Conservation (phyloP, 176 grass and related monocot species). For the Musa itinerans region DNA sequence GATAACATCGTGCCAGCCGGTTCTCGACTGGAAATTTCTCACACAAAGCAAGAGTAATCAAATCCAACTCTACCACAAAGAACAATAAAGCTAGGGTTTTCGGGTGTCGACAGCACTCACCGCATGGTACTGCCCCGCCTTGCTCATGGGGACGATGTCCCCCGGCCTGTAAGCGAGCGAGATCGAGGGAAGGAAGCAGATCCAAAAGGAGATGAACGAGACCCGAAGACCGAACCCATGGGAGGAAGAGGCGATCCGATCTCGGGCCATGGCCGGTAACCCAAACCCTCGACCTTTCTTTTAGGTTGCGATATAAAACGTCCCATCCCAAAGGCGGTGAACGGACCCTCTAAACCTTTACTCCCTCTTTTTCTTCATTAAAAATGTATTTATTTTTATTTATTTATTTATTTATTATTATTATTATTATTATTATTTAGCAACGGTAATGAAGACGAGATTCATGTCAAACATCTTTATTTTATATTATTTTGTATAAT, state of each 20-base stretch:
- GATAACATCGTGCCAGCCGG: constrained; percentile 78
- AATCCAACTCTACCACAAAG: constrained; percentile 25
- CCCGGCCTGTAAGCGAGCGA: constrained; percentile 60
- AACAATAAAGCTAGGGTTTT: not conserved
- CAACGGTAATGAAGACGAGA: too few relatives aligned
- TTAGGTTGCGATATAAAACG: too few relatives aligned
- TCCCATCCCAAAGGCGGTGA: too few relatives aligned
- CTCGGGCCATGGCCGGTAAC: constrained; percentile 38
- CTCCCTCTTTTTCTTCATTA: too few relatives aligned
- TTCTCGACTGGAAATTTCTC: constrained; percentile 50
- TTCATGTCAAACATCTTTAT: too few relatives aligned
- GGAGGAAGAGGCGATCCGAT: constrained; percentile 17
- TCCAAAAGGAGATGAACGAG: constrained; percentile 14
- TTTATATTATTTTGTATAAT: too few relatives aligned
- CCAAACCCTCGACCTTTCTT: not conserved
- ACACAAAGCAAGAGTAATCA: constrained; percentile 27
- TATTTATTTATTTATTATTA: too few relatives aligned
- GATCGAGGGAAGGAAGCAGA: constrained; percentile 16
- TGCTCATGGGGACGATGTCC: constrained; percentile 79
- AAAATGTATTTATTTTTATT: too few relatives aligned
- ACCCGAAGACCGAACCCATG: constrained; percentile 5
- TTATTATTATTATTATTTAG: too few relatives aligned
- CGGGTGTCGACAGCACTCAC: constrained; percentile 28
- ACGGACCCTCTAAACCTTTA: too few relatives aligned
- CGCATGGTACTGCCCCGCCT: constrained; percentile 83